phyloP scores from a whole-genome alignment of 2,329 filamentous ascomycete genomes.

The Cadophora malorum region DNA sequence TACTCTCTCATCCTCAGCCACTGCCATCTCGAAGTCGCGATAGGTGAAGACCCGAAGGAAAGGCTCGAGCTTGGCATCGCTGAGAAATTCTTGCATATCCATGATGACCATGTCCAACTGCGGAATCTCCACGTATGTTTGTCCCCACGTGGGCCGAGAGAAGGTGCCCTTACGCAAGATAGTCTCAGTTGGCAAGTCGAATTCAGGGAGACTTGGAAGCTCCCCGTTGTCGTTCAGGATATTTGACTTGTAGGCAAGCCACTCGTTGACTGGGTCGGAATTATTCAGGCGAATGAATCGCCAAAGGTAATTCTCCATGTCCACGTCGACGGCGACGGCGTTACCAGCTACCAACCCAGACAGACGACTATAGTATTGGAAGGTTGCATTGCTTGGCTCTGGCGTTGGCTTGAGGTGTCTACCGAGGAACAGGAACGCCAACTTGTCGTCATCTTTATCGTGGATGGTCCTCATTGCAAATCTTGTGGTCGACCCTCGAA shows the following conservation, averaged over 20 bases:
- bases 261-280: slow-evolving; percentile 24
- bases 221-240: background rate
- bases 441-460: background rate
- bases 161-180: slow-evolving; percentile 25
- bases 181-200: background rate
- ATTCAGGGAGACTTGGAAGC: background rate
- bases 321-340: slow-evolving; percentile 29
- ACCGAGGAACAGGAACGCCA: slow-evolving; percentile 3
- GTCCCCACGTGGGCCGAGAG: background rate
- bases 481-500: background rate
- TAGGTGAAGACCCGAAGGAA: slow-evolving; percentile 29
- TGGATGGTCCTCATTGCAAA: background rate
- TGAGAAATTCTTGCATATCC: slow-evolving; percentile 25
- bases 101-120: slow-evolving; percentile 22
- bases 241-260: slow-evolving; percentile 17
- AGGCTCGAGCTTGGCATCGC: slow-evolving; percentile 22
- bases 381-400: slow-evolving; percentile 12
- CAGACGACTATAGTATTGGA: slow-evolving; percentile 27
- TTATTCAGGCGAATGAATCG: slow-evolving; percentile 21
- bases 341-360: background rate
- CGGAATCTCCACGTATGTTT: slow-evolving; percentile 24
- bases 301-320: slow-evolving; percentile 24
- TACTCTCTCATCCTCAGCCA: background rate
- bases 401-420: slow-evolving; percentile 10
- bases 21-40: background rate